phyloP scores from a whole-genome alignment of 805 yeast species.

The Candida qinlingensis region DNA sequence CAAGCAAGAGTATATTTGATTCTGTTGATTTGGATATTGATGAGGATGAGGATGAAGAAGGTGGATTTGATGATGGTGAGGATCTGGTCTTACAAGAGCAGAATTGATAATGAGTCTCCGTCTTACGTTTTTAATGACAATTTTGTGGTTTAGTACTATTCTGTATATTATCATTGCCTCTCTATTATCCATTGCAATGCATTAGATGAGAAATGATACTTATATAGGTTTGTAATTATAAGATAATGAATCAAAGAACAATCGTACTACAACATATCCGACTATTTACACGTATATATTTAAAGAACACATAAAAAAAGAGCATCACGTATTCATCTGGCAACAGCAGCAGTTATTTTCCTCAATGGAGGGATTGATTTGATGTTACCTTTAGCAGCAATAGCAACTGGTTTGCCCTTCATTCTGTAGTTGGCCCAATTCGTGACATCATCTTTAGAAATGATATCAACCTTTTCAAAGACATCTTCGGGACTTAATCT shows the following conservation, averaged over 20 bases:
- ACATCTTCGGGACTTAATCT: conserved; percentile 43
- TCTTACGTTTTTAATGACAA: neutral
- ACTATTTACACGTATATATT: too few species aligned
- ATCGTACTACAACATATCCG: too few species aligned
- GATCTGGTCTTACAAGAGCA: conserved; percentile 24
- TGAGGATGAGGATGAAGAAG: conserved; percentile 25
- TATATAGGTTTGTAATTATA: too few species aligned
- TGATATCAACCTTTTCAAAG: conserved; percentile 61
- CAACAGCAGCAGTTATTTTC: conserved; percentile 44
- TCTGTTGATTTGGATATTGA: conserved; percentile 23
- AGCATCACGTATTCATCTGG: conserved; percentile 5
- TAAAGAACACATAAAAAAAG: too few species aligned
- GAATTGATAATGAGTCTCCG: conserved; percentile 3
- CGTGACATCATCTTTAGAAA: conserved; percentile 73
- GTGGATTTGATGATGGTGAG: conserved; percentile 29
- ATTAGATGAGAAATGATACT: neutral
- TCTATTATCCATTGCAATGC: neutral
- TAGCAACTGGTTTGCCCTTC: conserved; percentile 72
- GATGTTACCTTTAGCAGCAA: conserved; percentile 89
- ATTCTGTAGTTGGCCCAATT: conserved; percentile 85
- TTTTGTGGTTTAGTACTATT: neutral
- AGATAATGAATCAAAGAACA: too few species aligned
- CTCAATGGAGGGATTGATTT: conserved; percentile 62
- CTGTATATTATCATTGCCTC: too few species aligned
- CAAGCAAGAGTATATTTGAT: conserved; percentile 20